Evolutionary conservation across 1,284 basidiomycete species (phyloP).

Genomic region (Rhodofomes roseus): DNA sequence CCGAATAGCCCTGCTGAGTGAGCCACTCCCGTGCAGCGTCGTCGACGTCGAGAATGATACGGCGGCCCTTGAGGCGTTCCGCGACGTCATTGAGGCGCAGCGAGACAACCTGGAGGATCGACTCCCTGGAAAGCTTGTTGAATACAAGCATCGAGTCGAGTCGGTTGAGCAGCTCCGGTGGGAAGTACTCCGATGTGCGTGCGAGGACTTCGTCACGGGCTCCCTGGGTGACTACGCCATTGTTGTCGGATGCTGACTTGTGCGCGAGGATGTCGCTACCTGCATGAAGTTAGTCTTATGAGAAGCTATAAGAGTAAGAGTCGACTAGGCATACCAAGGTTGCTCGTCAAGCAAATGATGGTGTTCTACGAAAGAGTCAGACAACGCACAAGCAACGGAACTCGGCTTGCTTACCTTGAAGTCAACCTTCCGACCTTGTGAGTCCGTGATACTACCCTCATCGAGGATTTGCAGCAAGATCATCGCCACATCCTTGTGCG

Average conservation of each 20-base stretch:
- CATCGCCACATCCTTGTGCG: slow-evolving; percentile 90
- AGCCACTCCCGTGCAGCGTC: slow-evolving; percentile 69
- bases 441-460: slow-evolving; percentile 88
- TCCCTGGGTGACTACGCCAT: slow-evolving; percentile 64
- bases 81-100: slow-evolving; percentile 76
- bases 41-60: slow-evolving; percentile 75
- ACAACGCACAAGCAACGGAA: background rate
- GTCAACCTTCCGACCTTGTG: slow-evolving; percentile 68
- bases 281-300: too few relatives aligned
- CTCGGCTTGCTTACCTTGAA: slow-evolving; percentile 57
- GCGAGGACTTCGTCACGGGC: slow-evolving; percentile 73
- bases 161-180: slow-evolving; percentile 88
- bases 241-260: slow-evolving; percentile 54
- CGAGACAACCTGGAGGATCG: slow-evolving; percentile 76
- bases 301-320: too few relatives aligned
- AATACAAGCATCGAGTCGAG: slow-evolving; percentile 87
- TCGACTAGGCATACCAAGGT: slow-evolving; percentile 33
- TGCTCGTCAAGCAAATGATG: slow-evolving; percentile 65
- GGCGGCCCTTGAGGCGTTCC: slow-evolving; percentile 56
- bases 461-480: slow-evolving; percentile 91
- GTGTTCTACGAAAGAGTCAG: slow-evolving; percentile 53
- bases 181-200: slow-evolving; percentile 76
- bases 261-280: slow-evolving; percentile 72
- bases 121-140: slow-evolving; percentile 77
- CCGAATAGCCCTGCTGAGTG: slow-evolving; percentile 78